Evolutionary conservation across 306 rosid species (phyloP).

Genomic region (Vicia sativa): DNA sequence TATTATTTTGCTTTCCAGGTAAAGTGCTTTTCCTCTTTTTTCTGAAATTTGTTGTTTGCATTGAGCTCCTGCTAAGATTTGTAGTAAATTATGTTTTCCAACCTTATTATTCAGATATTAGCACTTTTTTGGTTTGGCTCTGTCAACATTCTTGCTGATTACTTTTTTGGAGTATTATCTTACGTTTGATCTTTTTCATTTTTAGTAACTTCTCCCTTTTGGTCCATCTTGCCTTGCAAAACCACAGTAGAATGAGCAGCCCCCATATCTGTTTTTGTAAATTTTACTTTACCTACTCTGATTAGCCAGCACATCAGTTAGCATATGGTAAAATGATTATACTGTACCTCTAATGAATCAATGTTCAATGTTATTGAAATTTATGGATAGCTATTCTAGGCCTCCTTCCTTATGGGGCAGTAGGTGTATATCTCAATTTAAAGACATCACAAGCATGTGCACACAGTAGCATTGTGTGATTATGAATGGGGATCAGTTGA

Average conservation of each 20-base stretch:
- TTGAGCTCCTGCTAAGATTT: conserved; percentile 15
- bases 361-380: conserved; percentile 19
- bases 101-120: neutral
- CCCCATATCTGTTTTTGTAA: neutral
- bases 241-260: conserved; percentile 5
- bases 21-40: conserved; percentile 35
- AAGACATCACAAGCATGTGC: neutral
- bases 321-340: neutral
- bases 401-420: conserved; percentile 4
- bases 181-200: neutral
- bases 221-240: neutral
- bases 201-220: neutral
- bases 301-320: neutral
- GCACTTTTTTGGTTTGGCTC: conserved; percentile 5
- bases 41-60: conserved; percentile 15
- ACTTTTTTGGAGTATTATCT: conserved; percentile 3
- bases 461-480: neutral
- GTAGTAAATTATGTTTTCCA: conserved; percentile 3
- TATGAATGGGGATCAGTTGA: conserved; percentile 7
- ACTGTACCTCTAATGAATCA: neutral
- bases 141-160: conserved; percentile 3
- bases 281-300: neutral
- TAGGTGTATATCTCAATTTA: neutral
- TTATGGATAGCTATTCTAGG: neutral
- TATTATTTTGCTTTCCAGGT: conserved; percentile 81